Evolutionary conservation across 208 protist genomes (phyloP).

Genomic region (Trypanosoma scelopori): DNA sequence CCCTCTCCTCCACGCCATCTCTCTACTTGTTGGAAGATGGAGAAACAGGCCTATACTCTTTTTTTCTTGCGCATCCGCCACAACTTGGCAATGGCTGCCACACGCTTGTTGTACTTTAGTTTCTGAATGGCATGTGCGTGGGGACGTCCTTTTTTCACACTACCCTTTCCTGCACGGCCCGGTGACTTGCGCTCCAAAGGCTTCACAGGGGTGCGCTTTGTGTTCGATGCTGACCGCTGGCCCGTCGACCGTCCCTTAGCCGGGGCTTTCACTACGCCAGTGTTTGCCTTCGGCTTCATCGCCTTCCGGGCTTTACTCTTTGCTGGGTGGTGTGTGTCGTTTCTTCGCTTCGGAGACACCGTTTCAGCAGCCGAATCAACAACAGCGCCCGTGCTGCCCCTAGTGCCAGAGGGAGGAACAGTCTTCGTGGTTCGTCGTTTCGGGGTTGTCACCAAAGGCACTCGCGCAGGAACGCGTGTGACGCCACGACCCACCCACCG

Average conservation of each 20-base stretch:
- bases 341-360: neutral
- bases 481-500: neutral
- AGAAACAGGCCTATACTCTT: neutral
- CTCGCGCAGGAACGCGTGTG: neutral
- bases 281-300: neutral
- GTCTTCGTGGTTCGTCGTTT: neutral
- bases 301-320: neutral
- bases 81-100: slow-evolving; percentile 77
- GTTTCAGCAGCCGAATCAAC: neutral
- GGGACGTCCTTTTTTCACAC: slow-evolving; percentile 27
- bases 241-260: neutral
- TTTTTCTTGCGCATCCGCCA: slow-evolving; percentile 62
- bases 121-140: slow-evolving; percentile 48
- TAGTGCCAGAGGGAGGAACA: too few relatives aligned
- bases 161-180: neutral
- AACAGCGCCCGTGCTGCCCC: too few relatives aligned
- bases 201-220: neutral
- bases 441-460: neutral
- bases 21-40: slow-evolving; percentile 7
- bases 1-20: neutral
- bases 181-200: neutral
- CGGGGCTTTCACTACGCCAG: neutral
- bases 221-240: neutral
- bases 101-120: slow-evolving; percentile 86
- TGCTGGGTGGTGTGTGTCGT: neutral